A percentile compares a stretch with the other conserved stretches of the same genome.
These are phyloP conservation scores for Coemansia sp. DNA, from an alignment of 192 early-diverging fungal genomes.

Conservation along the genomic window DNA sequence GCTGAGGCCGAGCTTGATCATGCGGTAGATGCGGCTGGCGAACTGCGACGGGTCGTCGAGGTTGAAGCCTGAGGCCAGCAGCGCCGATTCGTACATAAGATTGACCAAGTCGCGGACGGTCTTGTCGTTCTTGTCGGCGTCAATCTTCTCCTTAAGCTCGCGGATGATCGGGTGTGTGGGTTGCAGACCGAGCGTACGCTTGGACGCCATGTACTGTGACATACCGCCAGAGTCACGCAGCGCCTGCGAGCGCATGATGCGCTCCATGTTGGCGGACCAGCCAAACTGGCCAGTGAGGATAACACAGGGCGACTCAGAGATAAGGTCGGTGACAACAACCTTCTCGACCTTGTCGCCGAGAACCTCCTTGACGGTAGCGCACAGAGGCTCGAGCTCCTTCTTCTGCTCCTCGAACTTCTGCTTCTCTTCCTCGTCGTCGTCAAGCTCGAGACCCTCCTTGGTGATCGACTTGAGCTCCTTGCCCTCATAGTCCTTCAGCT, in stretches of 20 bases:
- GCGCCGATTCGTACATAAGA: conserved; percentile 93
- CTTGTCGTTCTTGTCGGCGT: conserved; percentile 96
- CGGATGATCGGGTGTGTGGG: conserved; percentile 93
- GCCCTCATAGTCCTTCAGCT: conserved; percentile 99
- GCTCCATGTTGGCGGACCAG: conserved; percentile 99
- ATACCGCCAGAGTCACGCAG: conserved; percentile 97
- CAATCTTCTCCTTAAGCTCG: conserved; percentile 89
- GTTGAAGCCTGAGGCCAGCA: conserved; percentile 95
- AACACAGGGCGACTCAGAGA: conserved; percentile 96
- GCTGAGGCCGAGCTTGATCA: conserved; percentile 97
- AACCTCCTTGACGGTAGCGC: conserved; percentile 94
- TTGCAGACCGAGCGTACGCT: conserved; percentile 99
- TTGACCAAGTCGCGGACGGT: conserved; percentile 96
- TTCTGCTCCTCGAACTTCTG: conserved; percentile 90
- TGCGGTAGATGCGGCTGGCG: conserved; percentile 94
- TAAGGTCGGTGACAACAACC: conserved; percentile 92
- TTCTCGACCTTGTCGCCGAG: conserved; percentile 98
- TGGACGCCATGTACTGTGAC: conserved; percentile 99
- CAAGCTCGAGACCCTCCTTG: conserved; percentile 99
- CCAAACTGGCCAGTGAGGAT: conserved; percentile 98
- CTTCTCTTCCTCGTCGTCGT: conserved; percentile 99
- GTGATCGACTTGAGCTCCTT: conserved; percentile 98
- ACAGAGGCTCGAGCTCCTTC: conserved; percentile 89
- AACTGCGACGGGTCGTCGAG: conserved; percentile 95
- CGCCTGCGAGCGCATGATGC: conserved; percentile 99